A percentile compares a stretch with the other conserved stretches of the same genome.
Evolutionary conservation across 2,329 filamentous ascomycete species (phyloP).

Genomic region (Ustulina deusta): DNA sequence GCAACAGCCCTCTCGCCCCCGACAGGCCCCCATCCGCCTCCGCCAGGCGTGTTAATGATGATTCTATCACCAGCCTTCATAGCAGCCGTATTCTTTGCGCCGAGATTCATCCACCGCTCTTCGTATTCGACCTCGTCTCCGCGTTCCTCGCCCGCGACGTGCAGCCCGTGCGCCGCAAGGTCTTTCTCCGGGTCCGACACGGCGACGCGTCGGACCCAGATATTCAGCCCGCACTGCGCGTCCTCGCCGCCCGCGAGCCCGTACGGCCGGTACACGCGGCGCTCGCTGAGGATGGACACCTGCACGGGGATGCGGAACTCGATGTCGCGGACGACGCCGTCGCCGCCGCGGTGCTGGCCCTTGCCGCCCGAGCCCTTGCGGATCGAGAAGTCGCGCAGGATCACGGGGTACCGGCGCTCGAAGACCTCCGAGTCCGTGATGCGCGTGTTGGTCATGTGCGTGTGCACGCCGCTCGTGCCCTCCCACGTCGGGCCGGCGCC

Average conservation of each 20-base stretch:
- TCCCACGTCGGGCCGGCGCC: constrained; percentile 77
- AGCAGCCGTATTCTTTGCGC: constrained; percentile 81
- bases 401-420: constrained; percentile 77
- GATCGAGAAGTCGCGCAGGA: constrained; percentile 74
- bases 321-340: constrained; percentile 78
- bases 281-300: constrained; percentile 78
- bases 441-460: constrained; percentile 82
- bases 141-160: constrained; percentile 40
- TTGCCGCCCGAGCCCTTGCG: constrained; percentile 68
- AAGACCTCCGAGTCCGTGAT: constrained; percentile 82
- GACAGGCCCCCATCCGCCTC: constrained; percentile 78
- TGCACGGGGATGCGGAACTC: constrained; percentile 79
- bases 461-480: constrained; percentile 76
- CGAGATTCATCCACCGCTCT: constrained; percentile 76
- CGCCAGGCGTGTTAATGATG: constrained; percentile 81
- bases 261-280: constrained; percentile 79
- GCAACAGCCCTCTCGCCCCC: constrained; percentile 68
- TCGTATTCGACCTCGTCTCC: constrained; percentile 60
- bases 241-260: constrained; percentile 86
- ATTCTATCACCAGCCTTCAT: constrained; percentile 84
- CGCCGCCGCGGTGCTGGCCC: constrained; percentile 73
- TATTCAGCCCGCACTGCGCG: constrained; percentile 81
- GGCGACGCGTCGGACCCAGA: constrained; percentile 83
- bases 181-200: constrained; percentile 64
- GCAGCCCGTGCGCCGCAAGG: constrained; percentile 38